Evolutionary conservation across 805 yeast genomes (phyloP).

Genomic region (Ogataea degrootiae): DNA sequence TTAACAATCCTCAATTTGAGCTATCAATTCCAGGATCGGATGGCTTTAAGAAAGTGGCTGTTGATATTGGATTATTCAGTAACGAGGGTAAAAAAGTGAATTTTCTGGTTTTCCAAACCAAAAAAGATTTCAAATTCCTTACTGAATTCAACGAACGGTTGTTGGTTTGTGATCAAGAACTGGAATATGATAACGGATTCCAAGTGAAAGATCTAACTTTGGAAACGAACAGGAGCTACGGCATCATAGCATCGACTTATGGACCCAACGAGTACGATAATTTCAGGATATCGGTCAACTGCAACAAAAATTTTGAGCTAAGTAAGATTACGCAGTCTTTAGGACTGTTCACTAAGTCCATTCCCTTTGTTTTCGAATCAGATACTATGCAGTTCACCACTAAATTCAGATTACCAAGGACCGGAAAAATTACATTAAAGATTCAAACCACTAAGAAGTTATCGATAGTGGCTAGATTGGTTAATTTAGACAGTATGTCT

Average conservation of each 20-base stretch:
- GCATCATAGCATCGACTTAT: slow-evolving; percentile 44
- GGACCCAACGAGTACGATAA: slow-evolving; percentile 25
- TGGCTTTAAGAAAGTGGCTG: slow-evolving; percentile 9
- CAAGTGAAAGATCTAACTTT: slow-evolving; percentile 21
- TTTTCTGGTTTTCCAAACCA: slow-evolving; percentile 40
- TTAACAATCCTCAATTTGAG: slow-evolving; percentile 53
- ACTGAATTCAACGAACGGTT: slow-evolving; percentile 27
- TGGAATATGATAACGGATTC: slow-evolving; percentile 31
- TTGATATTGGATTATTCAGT: slow-evolving; percentile 23
- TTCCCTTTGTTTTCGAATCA: background rate
- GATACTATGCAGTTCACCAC: background rate
- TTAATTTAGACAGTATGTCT: background rate
- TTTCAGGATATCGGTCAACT: slow-evolving; percentile 32
- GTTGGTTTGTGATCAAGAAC: slow-evolving; percentile 25
- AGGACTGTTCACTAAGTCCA: slow-evolving; percentile 8
- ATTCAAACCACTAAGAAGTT: background rate
- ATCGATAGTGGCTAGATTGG: background rate
- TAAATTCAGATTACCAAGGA: slow-evolving; percentile 5
- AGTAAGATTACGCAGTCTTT: slow-evolving; percentile 5
- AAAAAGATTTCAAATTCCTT: slow-evolving; percentile 20
- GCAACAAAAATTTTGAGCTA: slow-evolving; percentile 7
- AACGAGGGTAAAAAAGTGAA: slow-evolving; percentile 30
- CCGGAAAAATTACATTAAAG: slow-evolving; percentile 2
- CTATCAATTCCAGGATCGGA: slow-evolving; percentile 24
- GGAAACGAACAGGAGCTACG: slow-evolving; percentile 35